These are phyloP conservation scores for Prototheca cutis DNA, from an alignment of 163 green algal species.

Conservation along the genomic window DNA sequence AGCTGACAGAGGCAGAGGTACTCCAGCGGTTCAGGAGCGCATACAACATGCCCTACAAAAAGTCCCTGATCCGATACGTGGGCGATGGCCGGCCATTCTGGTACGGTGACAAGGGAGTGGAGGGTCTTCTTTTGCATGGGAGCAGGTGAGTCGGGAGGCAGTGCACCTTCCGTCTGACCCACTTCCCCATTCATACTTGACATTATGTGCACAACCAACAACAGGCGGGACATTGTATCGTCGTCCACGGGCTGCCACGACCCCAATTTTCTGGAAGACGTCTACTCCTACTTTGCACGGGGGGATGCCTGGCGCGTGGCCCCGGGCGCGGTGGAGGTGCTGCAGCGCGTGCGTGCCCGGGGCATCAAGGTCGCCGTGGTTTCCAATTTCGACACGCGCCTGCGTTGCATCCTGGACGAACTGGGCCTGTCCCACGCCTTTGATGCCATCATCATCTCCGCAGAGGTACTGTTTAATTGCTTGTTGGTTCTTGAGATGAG, in stretches of 20 bases:
- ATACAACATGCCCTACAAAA: conserved; percentile 54
- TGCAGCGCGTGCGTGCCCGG: conserved; percentile 33
- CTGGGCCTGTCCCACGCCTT: conserved; percentile 53
- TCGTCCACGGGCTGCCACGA: conserved; percentile 40
- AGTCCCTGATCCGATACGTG: conserved; percentile 46
- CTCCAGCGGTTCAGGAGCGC: conserved; percentile 40
- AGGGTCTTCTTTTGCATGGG: not conserved
- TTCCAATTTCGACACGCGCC: conserved; percentile 80
- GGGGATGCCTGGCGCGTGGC: conserved; percentile 46
- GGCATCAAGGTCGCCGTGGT: conserved; percentile 67
- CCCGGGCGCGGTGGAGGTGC: conserved; percentile 32
- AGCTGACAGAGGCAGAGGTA: conserved; percentile 33
- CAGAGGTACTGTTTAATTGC: too few species aligned
- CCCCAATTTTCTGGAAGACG: conserved; percentile 10
- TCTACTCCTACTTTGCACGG: conserved; percentile 57
- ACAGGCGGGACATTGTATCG: conserved; percentile 49
- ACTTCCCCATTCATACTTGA: too few species aligned
- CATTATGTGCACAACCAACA: too few species aligned
- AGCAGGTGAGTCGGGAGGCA: too few species aligned
- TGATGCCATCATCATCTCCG: conserved; percentile 60
- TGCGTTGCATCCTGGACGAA: conserved; percentile 51
- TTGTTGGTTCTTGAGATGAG: too few species aligned
- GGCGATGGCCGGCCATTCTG: conserved; percentile 50
- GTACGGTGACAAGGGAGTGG: conserved; percentile 5
- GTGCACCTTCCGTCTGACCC: too few species aligned